These are phyloP conservation scores for Pseudogymnoascus verrucosus DNA, from an alignment of 2,329 filamentous ascomycete species.

Conservation along the genomic window DNA sequence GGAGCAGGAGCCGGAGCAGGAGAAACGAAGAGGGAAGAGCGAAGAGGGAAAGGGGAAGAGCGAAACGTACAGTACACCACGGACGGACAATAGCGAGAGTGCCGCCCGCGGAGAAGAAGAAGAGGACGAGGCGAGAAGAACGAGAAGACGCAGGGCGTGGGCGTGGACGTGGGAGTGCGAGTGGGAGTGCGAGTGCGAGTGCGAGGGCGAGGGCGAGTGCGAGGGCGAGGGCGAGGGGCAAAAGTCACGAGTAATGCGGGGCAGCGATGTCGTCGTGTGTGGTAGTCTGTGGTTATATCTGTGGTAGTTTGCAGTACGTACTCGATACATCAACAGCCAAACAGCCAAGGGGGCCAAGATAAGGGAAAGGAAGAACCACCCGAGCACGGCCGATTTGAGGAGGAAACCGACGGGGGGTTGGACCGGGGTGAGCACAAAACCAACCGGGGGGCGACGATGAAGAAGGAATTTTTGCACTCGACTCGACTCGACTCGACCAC, in stretches of 20 bases:
- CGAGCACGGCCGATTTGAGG: neutral
- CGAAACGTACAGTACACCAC: neutral
- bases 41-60: neutral
- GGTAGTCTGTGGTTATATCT: too few relatives aligned
- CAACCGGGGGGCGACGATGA: too few relatives aligned
- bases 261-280: neutral
- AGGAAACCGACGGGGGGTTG: too few relatives aligned
- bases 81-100: neutral
- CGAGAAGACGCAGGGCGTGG: neutral
- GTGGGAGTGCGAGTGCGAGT: neutral
- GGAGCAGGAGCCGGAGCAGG: neutral
- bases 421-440: too few relatives aligned
- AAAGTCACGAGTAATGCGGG: neutral
- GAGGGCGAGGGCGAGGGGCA: neutral
- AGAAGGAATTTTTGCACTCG: neutral
- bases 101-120: neutral
- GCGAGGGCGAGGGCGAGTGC: too few relatives aligned
- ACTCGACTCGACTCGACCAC: neutral
- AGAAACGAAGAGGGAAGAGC: neutral
- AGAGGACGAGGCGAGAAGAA: neutral
- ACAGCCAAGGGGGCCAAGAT: neutral
- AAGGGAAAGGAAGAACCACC: neutral
- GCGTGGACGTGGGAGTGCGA: too few relatives aligned
- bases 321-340: neutral
- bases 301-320: neutral